phyloP scores from a whole-genome alignment of 108 stramenopile genomes.

The Phaeodactylum tricornutum region DNA sequence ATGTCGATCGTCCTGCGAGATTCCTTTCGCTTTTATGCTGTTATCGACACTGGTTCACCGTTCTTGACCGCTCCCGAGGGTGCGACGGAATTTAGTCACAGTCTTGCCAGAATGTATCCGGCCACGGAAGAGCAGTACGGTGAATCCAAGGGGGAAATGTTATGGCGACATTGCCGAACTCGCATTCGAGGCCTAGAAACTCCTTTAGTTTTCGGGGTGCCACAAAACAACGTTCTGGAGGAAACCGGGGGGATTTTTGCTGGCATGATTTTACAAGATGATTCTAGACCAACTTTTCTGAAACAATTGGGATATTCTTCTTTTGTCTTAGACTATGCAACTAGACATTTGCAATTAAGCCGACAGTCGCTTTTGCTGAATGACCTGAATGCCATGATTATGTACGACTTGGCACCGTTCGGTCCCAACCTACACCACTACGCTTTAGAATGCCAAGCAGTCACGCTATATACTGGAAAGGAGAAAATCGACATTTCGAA shows the following conservation, averaged over 20 bases:
- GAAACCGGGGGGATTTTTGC: slow-evolving; percentile 55
- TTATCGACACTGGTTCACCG: slow-evolving; percentile 56
- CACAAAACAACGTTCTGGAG: slow-evolving; percentile 16
- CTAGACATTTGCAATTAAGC: not conserved
- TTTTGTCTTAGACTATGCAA: slow-evolving; percentile 22
- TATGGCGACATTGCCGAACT: slow-evolving; percentile 24
- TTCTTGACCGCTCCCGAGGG: slow-evolving; percentile 37
- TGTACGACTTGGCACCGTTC: slow-evolving; percentile 18
- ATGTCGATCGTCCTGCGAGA: not conserved
- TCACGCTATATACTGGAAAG: slow-evolving; percentile 2
- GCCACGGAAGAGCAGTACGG: slow-evolving; percentile 20
- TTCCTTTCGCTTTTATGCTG: slow-evolving; percentile 18
- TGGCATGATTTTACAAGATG: slow-evolving; percentile 41
- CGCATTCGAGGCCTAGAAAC: slow-evolving; percentile 1
- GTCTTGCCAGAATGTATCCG: too few species aligned
- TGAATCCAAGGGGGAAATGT: slow-evolving; percentile 11
- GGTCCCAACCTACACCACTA: slow-evolving; percentile 28
- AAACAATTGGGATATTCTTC: slow-evolving; percentile 32
- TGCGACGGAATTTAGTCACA: not conserved
- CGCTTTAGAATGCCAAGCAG: slow-evolving; percentile 11
- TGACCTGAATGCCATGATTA: not conserved
- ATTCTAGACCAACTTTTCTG: slow-evolving; percentile 43
- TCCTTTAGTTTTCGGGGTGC: slow-evolving; percentile 27
- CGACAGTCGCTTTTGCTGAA: not conserved
- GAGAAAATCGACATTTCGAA: not conserved